Evolutionary conservation across 2,329 filamentous ascomycete species (phyloP).

Genomic region (Colletotrichum sp.): DNA sequence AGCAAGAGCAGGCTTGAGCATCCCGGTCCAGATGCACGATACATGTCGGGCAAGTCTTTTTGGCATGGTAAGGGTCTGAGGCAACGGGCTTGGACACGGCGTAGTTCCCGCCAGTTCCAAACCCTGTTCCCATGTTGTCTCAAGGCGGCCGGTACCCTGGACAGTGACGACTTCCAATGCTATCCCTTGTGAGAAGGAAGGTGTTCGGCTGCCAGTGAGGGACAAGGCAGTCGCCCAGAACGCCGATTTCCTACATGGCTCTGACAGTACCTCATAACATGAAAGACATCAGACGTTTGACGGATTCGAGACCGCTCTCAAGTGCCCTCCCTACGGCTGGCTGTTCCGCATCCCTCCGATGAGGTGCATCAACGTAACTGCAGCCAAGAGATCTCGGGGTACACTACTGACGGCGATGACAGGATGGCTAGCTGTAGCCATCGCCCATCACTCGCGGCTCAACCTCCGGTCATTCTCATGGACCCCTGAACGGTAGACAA

Average conservation of each 20-base stretch:
- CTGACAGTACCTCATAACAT: background rate
- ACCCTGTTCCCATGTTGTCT: background rate
- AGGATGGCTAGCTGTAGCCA: background rate
- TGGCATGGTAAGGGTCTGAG: background rate
- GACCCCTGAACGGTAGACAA: background rate
- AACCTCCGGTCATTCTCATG: background rate
- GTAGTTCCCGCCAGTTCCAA: background rate
- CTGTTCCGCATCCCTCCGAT: background rate
- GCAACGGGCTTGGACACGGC: background rate
- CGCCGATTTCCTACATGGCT: background rate
- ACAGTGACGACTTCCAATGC: background rate
- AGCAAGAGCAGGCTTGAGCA: background rate
- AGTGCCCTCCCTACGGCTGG: background rate
- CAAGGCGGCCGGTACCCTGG: background rate
- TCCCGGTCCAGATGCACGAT: background rate
- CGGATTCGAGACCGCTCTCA: background rate
- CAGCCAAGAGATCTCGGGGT: background rate
- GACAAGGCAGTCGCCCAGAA: background rate
- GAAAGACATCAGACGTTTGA: background rate
- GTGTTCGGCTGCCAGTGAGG: background rate
- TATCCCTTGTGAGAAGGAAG: background rate
- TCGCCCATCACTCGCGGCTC: background rate
- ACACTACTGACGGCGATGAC: background rate
- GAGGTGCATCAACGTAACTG: background rate
- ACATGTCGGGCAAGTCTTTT: background rate